Percentiles rank a stretch among this genome's conserved stretches.
These are phyloP conservation scores for Lasiosphaeria ovina DNA, from an alignment of 495 filamentous ascomycete genomes.

Conservation along the genomic window DNA sequence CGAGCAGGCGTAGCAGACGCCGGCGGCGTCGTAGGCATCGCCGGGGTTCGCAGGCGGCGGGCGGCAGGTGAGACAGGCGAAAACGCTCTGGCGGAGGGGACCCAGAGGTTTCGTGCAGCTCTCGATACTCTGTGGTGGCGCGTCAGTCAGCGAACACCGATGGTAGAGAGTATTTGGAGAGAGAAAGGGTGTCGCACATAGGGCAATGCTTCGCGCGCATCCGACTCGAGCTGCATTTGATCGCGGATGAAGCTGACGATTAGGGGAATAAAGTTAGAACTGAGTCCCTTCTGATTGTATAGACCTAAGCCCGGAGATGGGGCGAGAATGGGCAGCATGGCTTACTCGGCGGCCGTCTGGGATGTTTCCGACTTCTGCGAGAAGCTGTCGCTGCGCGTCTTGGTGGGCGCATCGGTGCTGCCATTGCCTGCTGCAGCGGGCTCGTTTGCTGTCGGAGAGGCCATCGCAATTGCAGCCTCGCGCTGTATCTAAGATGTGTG, in stretches of 20 bases:
- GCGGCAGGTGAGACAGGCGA: conserved; percentile 90
- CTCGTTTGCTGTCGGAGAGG: conserved; percentile 21
- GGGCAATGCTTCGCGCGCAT: conserved; percentile 90
- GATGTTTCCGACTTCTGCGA: conserved; percentile 68
- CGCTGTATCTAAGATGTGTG: too few species aligned
- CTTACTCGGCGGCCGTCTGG: conserved; percentile 85
- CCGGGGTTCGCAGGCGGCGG: conserved; percentile 63
- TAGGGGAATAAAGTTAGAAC: background rate
- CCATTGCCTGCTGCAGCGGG: conserved; percentile 21
- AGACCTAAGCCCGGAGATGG: too few species aligned
- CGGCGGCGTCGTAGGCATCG: conserved; percentile 70
- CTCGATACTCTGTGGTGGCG: conserved; percentile 68
- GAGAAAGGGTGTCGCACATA: conserved; percentile 56
- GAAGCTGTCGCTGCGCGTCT: conserved; percentile 52
- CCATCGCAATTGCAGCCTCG: conserved; percentile 21
- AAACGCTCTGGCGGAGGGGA: conserved; percentile 79
- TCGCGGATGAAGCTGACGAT: conserved; percentile 72
- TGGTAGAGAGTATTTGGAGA: background rate
- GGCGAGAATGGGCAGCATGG: background rate
- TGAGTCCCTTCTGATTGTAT: too few species aligned
- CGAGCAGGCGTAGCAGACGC: conserved; percentile 93
- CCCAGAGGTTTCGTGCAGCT: conserved; percentile 87
- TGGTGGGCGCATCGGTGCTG: conserved; percentile 25
- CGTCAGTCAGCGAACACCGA: conserved; percentile 3
- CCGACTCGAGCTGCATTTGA: conserved; percentile 87